phyloP scores from a whole-genome alignment of 1,284 basidiomycete species.

The Marasmius fiardii region DNA sequence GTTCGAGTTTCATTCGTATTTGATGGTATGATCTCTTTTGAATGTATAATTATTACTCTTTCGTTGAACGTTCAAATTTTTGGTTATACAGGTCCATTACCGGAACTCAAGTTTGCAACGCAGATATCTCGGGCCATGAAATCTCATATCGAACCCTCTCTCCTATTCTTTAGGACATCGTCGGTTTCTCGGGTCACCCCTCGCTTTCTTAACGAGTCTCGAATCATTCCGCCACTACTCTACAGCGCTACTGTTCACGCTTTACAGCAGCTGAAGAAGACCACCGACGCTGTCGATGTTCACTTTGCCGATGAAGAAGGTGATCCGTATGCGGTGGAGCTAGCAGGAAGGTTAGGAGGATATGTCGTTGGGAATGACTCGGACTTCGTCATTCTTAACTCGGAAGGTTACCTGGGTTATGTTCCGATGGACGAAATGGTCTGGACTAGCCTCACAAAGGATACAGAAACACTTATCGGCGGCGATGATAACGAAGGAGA shows the following conservation, averaged over 20 bases:
- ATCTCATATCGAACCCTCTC: conserved; percentile 56
- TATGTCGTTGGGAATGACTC: conserved; percentile 82
- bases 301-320: conserved; percentile 85
- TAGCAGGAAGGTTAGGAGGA: conserved; percentile 68
- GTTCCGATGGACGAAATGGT: conserved; percentile 78
- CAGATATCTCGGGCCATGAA: conserved; percentile 57
- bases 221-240: conserved; percentile 73
- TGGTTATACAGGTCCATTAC: conserved; percentile 56
- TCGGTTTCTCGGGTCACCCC: conserved; percentile 61
- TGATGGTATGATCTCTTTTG: conserved; percentile 62
- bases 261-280: conserved; percentile 40
- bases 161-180: conserved; percentile 86
- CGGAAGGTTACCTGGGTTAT: conserved; percentile 74
- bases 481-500: conserved; percentile 23
- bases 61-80: conserved; percentile 18
- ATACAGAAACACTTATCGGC: not conserved
- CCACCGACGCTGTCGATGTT: conserved; percentile 40
- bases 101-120: conserved; percentile 74
- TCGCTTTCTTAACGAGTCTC: conserved; percentile 70
- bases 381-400: conserved; percentile 77
- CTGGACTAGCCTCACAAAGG: conserved; percentile 46
- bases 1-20: conserved; percentile 85
- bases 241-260: conserved; percentile 62
- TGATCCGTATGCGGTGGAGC: conserved; percentile 81
- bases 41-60: conserved; percentile 21